Base-by-base conservation (phyloP, 768 basidiomycete genomes). In the Pleurotus djamor region DNA sequence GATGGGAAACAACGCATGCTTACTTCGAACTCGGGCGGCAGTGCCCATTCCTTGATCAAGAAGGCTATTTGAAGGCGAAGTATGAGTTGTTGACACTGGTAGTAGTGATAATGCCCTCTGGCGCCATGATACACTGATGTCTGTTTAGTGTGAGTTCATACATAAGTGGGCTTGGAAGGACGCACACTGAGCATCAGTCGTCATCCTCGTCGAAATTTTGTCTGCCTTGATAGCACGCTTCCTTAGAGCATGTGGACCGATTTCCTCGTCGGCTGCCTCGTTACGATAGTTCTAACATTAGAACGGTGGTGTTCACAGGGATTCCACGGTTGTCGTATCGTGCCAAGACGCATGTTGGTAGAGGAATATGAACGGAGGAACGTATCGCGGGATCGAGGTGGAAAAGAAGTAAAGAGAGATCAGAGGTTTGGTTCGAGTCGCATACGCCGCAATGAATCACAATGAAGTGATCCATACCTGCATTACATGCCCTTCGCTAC, bases 401-500 rank as follows among this genome's bases (percentile, higher is more conserved):
- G 21, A 28, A 28, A 28, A 28, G 21, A 28, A 28, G 21, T 28
- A 1, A 28, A 28, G 21, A 28, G 21, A 28, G 21, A 28, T 28
- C 21, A 28, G 21, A 28, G 21, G 21, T 28, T 28, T 28, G 21
- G 21, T 28, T 28, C 21, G 21, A 28, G 21, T 28, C 21, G 21
- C 3, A 28, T 28, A 5, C 50, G 21, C 65, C 13, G 44, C 4
- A 49, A 8, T 56, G 44, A 10, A 47, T 47, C 45, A 47, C 45
- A 47, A 47, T 47, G 10, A 47, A 17, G 51, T 10, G 17, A 50
- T 55, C 21, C 74, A 63, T 69, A 93, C 94, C 82, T 93, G 91
- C 34, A 94, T 81, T 60, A 96, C 83, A 71, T 97, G 95, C 8
- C 95, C 95, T 68, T 97, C 95, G 63, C 87, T 90, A 71, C 95